These are phyloP conservation scores for Didymella arachidicola DNA, from an alignment of 2,329 filamentous ascomycete genomes.

Conservation along the genomic window DNA sequence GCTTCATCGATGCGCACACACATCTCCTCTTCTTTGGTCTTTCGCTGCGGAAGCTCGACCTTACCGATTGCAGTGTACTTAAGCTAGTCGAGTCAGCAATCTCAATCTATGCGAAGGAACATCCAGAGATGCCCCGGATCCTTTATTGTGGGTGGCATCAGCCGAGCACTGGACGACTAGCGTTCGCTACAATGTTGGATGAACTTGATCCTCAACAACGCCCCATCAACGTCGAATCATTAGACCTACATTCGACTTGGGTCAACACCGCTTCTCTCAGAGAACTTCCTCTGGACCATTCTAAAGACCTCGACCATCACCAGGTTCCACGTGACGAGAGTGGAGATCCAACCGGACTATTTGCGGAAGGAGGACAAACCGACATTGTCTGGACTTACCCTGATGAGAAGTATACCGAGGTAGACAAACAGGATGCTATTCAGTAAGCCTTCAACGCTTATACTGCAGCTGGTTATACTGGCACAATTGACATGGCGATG, in stretches of 20 bases:
- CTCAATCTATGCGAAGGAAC: constrained; percentile 50
- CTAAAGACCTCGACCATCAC: constrained; percentile 27
- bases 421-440: constrained; percentile 57
- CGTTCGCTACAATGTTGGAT: constrained; percentile 57
- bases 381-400: constrained; percentile 58
- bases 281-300: constrained; percentile 55
- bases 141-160: constrained; percentile 57
- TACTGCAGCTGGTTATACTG: constrained; percentile 59
- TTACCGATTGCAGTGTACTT: constrained; percentile 55
- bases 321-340: constrained; percentile 18
- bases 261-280: constrained; percentile 58
- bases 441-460: constrained; percentile 56
- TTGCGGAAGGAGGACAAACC: constrained; percentile 21
- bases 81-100: constrained; percentile 57
- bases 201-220: constrained; percentile 53
- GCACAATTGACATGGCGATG: constrained; percentile 61
- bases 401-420: constrained; percentile 54
- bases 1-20: constrained; percentile 64
- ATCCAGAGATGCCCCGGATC: constrained; percentile 55
- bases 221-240: constrained; percentile 61
- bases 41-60: constrained; percentile 57
- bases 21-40: constrained; percentile 62
- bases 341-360: constrained; percentile 19
- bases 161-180: constrained; percentile 59
- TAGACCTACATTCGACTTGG: constrained; percentile 63